These are phyloP conservation scores for Kwoniella botswanensis DNA, from an alignment of 768 basidiomycete genomes.

Conservation along the genomic window DNA sequence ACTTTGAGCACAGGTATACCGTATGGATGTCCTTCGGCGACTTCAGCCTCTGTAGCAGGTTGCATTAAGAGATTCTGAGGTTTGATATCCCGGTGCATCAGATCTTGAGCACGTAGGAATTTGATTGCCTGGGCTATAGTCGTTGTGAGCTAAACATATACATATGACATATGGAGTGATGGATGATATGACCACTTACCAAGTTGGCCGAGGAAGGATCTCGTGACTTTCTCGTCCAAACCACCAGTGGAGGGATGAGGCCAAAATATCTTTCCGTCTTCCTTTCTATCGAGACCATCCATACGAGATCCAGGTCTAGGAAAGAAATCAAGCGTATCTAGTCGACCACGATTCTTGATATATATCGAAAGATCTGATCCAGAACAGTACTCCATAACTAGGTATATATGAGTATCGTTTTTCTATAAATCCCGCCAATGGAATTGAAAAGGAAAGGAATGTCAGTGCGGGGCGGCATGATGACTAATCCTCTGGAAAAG, in stretches of 20 bases:
- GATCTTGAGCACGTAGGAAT: constrained; percentile 82
- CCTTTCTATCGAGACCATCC: constrained; percentile 59
- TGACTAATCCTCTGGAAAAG: neutral
- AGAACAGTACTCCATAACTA: constrained; percentile 96
- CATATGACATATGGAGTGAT: neutral
- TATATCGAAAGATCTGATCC: constrained; percentile 96
- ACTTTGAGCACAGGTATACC: constrained; percentile 95
- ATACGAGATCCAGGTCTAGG: constrained; percentile 65
- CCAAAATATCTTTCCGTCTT: constrained; percentile 70
- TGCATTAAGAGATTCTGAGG: constrained; percentile 91
- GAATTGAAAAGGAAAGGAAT: neutral
- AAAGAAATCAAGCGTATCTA: constrained; percentile 79
- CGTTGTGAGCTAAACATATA: constrained; percentile 7
- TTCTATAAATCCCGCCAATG: constrained; percentile 53
- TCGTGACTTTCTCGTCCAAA: constrained; percentile 83
- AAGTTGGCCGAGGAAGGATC: constrained; percentile 89
- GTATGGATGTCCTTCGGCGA: constrained; percentile 83
- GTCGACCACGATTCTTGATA: constrained; percentile 94
- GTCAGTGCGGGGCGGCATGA: constrained; percentile 3
- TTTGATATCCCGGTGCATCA: constrained; percentile 97
- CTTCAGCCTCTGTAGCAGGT: constrained; percentile 76
- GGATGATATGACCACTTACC: constrained; percentile 62
- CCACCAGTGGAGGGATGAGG: constrained; percentile 91
- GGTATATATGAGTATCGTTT: constrained; percentile 67
- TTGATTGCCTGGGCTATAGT: constrained; percentile 84